Conservation (phyloP, 1,284 basidiomycete species). For the Cryptococcus sp. region DNA sequence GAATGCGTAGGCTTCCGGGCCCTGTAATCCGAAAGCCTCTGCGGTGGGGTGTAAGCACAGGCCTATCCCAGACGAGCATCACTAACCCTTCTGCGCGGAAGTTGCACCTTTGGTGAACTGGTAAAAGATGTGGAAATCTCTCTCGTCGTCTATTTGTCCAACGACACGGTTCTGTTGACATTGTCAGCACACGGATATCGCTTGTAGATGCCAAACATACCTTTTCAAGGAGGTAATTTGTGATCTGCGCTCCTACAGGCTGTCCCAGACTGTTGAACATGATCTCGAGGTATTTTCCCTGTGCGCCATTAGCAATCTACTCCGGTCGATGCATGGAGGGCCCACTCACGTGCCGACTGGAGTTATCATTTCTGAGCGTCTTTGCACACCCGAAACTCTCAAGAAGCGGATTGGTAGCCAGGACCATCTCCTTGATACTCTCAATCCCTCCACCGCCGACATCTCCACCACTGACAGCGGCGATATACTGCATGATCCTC, state of each 20-base stretch:
- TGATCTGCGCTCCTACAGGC: conserved; percentile 96
- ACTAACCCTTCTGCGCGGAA: conserved; percentile 76
- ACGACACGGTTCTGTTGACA: conserved; percentile 75
- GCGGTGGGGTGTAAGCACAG: conserved; percentile 22
- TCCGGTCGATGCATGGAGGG: background rate
- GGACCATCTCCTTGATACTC: conserved; percentile 99
- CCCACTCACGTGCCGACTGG: conserved; percentile 85
- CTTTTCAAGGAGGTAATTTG: conserved; percentile 97
- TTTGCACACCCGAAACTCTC: conserved; percentile 99
- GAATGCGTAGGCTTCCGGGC: conserved; percentile 93
- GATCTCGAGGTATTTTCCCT: conserved; percentile 99
- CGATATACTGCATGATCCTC: conserved; percentile 99
- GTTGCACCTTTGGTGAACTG: conserved; percentile 97
- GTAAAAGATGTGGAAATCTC: conserved; percentile 99
- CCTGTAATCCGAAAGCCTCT: conserved; percentile 96
- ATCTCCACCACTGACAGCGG: conserved; percentile 80
- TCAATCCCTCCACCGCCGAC: conserved; percentile 66
- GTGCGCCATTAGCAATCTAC: conserved; percentile 3
- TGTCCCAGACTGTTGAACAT: conserved; percentile 95
- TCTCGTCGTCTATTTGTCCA: conserved; percentile 93
- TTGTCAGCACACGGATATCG: conserved; percentile 5
- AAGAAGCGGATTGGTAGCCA: conserved; percentile 95
- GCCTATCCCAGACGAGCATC: background rate
- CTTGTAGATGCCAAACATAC: conserved; percentile 29
- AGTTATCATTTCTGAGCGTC: conserved; percentile 98